Evolutionary conservation across 352 stramenopile genomes (phyloP).

Genomic region (Globisporangium emineosum): DNA sequence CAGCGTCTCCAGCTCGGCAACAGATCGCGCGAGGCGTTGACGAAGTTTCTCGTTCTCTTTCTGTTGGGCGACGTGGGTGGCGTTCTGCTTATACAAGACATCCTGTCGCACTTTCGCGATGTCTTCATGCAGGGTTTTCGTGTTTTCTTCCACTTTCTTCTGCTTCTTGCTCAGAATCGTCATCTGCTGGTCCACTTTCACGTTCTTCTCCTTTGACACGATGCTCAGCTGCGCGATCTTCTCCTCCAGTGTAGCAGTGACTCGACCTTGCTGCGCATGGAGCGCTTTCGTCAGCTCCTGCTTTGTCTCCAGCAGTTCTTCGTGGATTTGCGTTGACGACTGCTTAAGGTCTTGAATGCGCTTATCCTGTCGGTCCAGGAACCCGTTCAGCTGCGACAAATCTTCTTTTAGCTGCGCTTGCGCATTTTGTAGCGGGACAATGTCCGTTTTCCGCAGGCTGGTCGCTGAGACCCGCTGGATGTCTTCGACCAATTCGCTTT

Average conservation of each 20-base stretch:
- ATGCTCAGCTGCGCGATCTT: constrained; percentile 43
- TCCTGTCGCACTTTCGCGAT: constrained; percentile 44
- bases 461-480: constrained; percentile 50
- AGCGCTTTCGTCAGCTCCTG: constrained; percentile 57
- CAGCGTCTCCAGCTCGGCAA: constrained; percentile 48
- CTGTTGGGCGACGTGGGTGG: constrained; percentile 20
- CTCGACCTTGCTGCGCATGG: constrained; percentile 45
- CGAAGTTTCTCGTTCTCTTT: constrained; percentile 38
- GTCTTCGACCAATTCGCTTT: constrained; percentile 55
- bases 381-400: constrained; percentile 45
- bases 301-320: constrained; percentile 53
- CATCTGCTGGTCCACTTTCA: constrained; percentile 53
- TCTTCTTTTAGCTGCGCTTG: constrained; percentile 69
- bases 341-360: constrained; percentile 56
- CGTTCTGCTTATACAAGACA: constrained; percentile 23
- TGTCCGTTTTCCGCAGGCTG: constrained; percentile 45
- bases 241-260: constrained; percentile 46
- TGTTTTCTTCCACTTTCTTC: constrained; percentile 55
- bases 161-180: constrained; percentile 47
- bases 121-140: constrained; percentile 36
- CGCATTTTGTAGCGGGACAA: constrained; percentile 47
- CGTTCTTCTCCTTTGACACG: constrained; percentile 41
- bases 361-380: constrained; percentile 65
- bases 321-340: constrained; percentile 35
- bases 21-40: constrained; percentile 43